A percentile compares a stretch with the other conserved stretches of the same genome.
These are phyloP conservation scores for Colletotrichum chrysophilum DNA, from an alignment of 2,329 filamentous ascomycete species.

Conservation along the genomic window DNA sequence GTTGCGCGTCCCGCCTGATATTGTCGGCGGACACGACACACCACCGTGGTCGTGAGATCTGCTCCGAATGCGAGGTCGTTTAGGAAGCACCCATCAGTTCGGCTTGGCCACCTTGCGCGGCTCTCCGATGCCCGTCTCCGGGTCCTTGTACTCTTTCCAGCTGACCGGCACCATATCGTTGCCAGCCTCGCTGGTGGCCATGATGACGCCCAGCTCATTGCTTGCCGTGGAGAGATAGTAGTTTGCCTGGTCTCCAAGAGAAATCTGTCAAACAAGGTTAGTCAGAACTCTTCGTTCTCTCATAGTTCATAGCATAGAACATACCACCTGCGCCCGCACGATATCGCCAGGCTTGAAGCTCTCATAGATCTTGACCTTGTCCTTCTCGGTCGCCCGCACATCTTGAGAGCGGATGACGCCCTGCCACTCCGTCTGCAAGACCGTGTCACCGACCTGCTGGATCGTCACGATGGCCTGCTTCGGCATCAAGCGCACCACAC, in stretches of 20 bases:
- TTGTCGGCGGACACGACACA: background rate
- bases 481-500: constrained; percentile 84
- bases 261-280: constrained; percentile 61
- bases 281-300: constrained; percentile 2
- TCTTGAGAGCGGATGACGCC: constrained; percentile 88
- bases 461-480: constrained; percentile 88
- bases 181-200: constrained; percentile 86
- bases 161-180: constrained; percentile 92
- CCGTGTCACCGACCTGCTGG: constrained; percentile 76
- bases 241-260: constrained; percentile 89
- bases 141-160: constrained; percentile 94
- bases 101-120: constrained; percentile 93
- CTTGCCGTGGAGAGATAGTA: constrained; percentile 94
- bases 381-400: constrained; percentile 93
- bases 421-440: constrained; percentile 81
- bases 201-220: constrained; percentile 92
- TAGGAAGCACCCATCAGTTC: constrained; percentile 58
- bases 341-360: constrained; percentile 93
- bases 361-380: constrained; percentile 89
- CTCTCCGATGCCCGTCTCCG: constrained; percentile 78
- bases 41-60: background rate
- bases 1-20: background rate
- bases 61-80: background rate
- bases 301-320: constrained; percentile 32
- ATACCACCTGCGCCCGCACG: constrained; percentile 81